Base-by-base conservation (phyloP, 225 moss, liverwort and hornwort species). In the Climacium dendroides region DNA sequence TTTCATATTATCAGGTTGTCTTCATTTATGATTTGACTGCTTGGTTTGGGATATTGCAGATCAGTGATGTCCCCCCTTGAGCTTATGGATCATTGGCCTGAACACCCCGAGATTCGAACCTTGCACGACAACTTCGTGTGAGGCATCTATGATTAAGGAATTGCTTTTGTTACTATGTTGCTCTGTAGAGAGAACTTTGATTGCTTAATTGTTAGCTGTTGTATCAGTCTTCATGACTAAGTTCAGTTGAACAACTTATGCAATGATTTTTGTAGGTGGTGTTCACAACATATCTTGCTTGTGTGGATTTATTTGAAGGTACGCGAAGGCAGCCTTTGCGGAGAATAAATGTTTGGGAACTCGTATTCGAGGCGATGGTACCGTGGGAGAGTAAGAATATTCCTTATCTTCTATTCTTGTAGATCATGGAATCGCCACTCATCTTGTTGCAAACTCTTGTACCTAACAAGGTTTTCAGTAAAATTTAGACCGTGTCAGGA, bases 311-410 rank as follows among this genome's bases (percentile, higher is more conserved):
- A 53, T 87, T 58, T 92, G 86, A 87, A 94, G 94, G 86, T 91
- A 90, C 87, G 88, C 97, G 45, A 90, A 91, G 77, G 95, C 92
- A 75, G 93, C 96, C 41, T 98, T 91, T 91, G 88, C 92, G 24
- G 95, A 98, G 89, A 94, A 96, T 87, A 97, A 97, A 85, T 98
- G 91, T 83, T 90, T 98, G 85, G 98, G 98, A 73, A 92, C 94
- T 64, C 94, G 98, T 84, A 89, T 93, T 43, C 93, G 92, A 73
- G 93, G 86, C 77, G 93, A 96, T 89, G 98, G 95, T 80, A 91
- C 88, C 52, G 93, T 90, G 48, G 97, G 98, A 90, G 95, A 95
- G 77, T 98, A 93, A 92, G 91, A 83, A 41, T 34, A 43, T 89
- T 50, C 52, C 58, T 74, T 22, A 22, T 55, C 74, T 25, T 86